These are phyloP conservation scores for Penicillium paneum DNA, from an alignment of 2,329 filamentous ascomycete genomes.

Conservation along the genomic window DNA sequence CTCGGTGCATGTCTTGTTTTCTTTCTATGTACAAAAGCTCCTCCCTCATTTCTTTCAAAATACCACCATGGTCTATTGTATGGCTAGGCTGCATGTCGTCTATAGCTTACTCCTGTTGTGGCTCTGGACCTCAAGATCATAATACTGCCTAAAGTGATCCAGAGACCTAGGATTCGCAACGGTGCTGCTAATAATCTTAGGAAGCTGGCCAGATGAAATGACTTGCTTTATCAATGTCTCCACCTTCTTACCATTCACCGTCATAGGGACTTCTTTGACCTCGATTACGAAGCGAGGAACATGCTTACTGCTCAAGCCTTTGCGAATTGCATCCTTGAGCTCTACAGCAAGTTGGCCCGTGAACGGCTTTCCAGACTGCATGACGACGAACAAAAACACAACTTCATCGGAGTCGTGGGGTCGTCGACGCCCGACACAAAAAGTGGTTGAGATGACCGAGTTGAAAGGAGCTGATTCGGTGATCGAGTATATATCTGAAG, in stretches of 20 bases:
- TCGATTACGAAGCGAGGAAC: constrained; percentile 18
- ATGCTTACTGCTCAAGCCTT: constrained; percentile 17
- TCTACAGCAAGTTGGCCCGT: constrained; percentile 8
- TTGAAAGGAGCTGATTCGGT: constrained; percentile 43
- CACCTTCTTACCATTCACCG: constrained; percentile 18
- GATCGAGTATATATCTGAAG: constrained; percentile 48
- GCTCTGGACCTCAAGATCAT: constrained; percentile 7
- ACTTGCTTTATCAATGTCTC: constrained; percentile 15
- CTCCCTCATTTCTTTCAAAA: not conserved
- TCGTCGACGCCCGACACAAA: constrained; percentile 14
- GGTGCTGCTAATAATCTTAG: constrained; percentile 15
- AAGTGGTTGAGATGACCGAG: constrained; percentile 13
- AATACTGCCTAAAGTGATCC: constrained; percentile 15
- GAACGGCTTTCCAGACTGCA: constrained; percentile 12
- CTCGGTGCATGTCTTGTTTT: not conserved
- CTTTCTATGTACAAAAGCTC: not conserved
- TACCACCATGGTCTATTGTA: not conserved
- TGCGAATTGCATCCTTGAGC: constrained; percentile 14
- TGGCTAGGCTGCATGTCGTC: not conserved
- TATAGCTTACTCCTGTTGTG: constrained; percentile 11
- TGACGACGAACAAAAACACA: constrained; percentile 15
- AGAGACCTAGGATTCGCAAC: constrained; percentile 13
- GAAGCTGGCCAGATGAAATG: constrained; percentile 13
- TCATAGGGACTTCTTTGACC: constrained; percentile 16
- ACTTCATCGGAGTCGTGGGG: constrained; percentile 10